Conservation (phyloP, 129 eudicot species). For the Artemisia tridentata region DNA sequence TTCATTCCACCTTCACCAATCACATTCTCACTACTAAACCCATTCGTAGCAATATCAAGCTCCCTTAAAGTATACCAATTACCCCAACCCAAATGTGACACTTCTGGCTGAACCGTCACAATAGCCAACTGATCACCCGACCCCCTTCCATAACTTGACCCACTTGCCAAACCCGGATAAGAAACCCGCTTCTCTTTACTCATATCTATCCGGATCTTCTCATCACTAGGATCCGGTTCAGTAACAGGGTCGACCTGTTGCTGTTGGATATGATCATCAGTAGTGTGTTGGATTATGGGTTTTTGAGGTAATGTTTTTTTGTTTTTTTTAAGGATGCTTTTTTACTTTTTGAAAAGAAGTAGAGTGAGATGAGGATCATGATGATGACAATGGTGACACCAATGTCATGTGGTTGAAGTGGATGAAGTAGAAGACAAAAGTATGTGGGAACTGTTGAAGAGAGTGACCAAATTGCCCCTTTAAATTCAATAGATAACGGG, state of each 20-base stretch:
- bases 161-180: too few species aligned
- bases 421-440: too few species aligned
- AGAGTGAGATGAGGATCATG: constrained; percentile 61
- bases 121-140: too few species aligned
- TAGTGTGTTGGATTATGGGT: constrained; percentile 59
- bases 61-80: constrained; percentile 90
- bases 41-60: constrained; percentile 68
- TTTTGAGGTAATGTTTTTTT: constrained; percentile 29
- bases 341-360: constrained; percentile 57
- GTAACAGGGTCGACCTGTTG: constrained; percentile 40
- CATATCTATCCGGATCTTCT: too few species aligned
- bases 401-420: too few species aligned
- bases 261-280: constrained; percentile 58
- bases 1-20: constrained; percentile 97
- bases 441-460: too few species aligned
- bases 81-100: constrained; percentile 93
- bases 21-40: constrained; percentile 74
- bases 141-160: too few species aligned
- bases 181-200: too few species aligned
- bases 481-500: too few species aligned
- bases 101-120: constrained; percentile 74
- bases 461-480: too few species aligned
- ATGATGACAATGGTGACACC: constrained; percentile 63
- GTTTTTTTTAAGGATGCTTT: neutral
- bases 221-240: too few species aligned